phyloP scores from a whole-genome alignment of 1,139 yeast genomes.

The Diutina scorzettiae region DNA sequence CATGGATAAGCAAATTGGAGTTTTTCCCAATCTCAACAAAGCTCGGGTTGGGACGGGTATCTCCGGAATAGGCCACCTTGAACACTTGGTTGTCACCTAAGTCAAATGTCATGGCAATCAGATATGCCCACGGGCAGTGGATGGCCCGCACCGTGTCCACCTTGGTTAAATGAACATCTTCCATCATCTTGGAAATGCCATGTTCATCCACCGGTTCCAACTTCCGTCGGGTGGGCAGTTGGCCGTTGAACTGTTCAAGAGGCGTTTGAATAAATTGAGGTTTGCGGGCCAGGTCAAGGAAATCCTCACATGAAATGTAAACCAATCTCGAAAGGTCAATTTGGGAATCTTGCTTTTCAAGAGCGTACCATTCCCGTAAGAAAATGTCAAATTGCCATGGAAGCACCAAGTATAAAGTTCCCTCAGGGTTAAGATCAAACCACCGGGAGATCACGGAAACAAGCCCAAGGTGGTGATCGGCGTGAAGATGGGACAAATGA shows the following conservation, averaged over 20 bases:
- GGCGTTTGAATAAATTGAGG: conserved; percentile 18
- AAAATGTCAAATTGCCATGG: conserved; percentile 73
- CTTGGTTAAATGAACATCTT: conserved; percentile 17
- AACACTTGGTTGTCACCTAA: conserved; percentile 24
- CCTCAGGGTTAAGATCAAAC: conserved; percentile 30
- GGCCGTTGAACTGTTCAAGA: conserved; percentile 22
- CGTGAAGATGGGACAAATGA: conserved; percentile 84
- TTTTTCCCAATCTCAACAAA: conserved; percentile 51
- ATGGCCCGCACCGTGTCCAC: conserved; percentile 61
- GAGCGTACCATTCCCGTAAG: conserved; percentile 54
- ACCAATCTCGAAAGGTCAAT: conserved; percentile 32
- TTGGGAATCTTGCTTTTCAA: conserved; percentile 29
- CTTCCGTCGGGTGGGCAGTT: conserved; percentile 13
- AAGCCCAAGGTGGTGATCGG: conserved; percentile 91
- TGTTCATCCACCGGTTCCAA: conserved; percentile 12
- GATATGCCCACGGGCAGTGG: conserved; percentile 81
- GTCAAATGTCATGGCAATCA: conserved; percentile 45
- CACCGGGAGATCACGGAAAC: conserved; percentile 59
- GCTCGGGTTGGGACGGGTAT: conserved; percentile 68
- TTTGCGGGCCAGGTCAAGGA: conserved; percentile 14
- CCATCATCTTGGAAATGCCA: conserved; percentile 14
- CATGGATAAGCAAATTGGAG: conserved; percentile 81
- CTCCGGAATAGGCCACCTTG: conserved; percentile 85
- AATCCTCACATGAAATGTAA: conserved; percentile 61
- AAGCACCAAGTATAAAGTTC: conserved; percentile 42